phyloP scores from a whole-genome alignment of 306 rosid species.

The Lathyrus aphaca region DNA sequence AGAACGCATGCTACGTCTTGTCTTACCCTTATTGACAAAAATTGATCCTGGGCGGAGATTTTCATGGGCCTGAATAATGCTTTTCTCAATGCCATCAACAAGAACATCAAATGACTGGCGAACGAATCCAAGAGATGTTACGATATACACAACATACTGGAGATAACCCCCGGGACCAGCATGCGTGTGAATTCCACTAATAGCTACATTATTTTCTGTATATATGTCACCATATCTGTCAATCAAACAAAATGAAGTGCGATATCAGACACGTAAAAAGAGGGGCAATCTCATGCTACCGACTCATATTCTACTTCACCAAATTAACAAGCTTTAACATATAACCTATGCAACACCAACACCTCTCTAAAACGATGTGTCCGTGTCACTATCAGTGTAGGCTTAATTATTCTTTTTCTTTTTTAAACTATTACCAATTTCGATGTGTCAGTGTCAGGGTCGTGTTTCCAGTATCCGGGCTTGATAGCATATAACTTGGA shows the following conservation, averaged over 20 bases:
- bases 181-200: conserved; percentile 97
- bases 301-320: neutral
- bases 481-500: neutral
- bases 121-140: conserved; percentile 96
- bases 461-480: too few species aligned
- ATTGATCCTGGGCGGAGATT: conserved; percentile 86
- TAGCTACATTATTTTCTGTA: conserved; percentile 88
- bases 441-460: too few species aligned
- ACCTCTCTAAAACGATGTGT: too few species aligned
- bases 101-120: conserved; percentile 87
- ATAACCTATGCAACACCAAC: too few species aligned
- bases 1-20: conserved; percentile 8
- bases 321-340: neutral
- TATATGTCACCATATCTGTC: conserved; percentile 85
- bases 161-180: conserved; percentile 99
- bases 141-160: conserved; percentile 80
- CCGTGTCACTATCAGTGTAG: too few species aligned
- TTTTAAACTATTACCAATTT: too few species aligned
- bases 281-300: neutral
- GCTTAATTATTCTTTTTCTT: too few species aligned
- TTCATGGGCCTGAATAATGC: conserved; percentile 80
- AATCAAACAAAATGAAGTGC: conserved; percentile 44
- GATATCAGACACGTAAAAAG: conserved; percentile 26
- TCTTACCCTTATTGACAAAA: conserved; percentile 77
- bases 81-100: conserved; percentile 90